phyloP scores from a whole-genome alignment of 306 rosid species.

The Hippophae gyantsensis region DNA sequence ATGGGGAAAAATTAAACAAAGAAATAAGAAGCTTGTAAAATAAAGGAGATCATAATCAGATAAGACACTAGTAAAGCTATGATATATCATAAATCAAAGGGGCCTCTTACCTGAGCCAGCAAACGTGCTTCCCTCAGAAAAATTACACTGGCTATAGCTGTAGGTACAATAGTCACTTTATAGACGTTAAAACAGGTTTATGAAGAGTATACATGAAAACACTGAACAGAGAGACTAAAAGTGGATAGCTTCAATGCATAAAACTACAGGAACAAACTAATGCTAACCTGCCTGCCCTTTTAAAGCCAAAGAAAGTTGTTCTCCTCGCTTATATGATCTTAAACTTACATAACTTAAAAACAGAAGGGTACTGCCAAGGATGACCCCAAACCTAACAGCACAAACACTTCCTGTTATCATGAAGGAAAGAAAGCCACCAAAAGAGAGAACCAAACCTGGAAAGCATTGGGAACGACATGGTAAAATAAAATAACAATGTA shows the following conservation, averaged over 20 bases:
- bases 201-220: not conserved
- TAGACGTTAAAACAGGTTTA: conserved; percentile 9
- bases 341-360: conserved; percentile 66
- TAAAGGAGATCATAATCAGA: conserved; percentile 13
- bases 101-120: conserved; percentile 46
- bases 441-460: conserved; percentile 71
- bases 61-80: not conserved
- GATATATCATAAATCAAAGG: no score
- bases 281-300: conserved; percentile 82
- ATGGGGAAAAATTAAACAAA: conserved; percentile 14
- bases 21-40: conserved; percentile 19
- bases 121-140: conserved; percentile 47
- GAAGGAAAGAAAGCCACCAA: conserved; percentile 87
- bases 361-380: conserved; percentile 72
- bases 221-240: not conserved
- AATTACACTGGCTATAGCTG: conserved; percentile 65
- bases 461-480: conserved; percentile 18
- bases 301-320: conserved; percentile 44
- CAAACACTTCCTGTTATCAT: conserved; percentile 68
- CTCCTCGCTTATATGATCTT: conserved; percentile 52
- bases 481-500: conserved; percentile 1
- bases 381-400: conserved; percentile 87
- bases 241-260: not conserved
- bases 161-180: conserved; percentile 25
- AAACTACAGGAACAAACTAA: not conserved